These are phyloP conservation scores for Draba incana DNA, from an alignment of 345 rosid genomes.

Conservation along the genomic window DNA sequence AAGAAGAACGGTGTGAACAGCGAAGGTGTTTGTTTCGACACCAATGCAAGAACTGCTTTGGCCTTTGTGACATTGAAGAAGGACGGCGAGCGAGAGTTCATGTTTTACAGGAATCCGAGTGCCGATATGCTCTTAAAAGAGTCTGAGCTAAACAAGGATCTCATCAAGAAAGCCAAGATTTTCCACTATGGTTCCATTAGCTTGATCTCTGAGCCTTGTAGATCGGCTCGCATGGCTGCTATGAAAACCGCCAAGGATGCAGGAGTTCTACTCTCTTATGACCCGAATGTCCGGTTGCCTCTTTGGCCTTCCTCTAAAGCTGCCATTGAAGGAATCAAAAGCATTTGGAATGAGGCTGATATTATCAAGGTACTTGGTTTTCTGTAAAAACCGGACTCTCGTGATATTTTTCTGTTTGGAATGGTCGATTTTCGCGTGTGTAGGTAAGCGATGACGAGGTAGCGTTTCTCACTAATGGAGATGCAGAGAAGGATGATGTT, in stretches of 20 bases:
- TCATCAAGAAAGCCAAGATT: constrained; percentile 64
- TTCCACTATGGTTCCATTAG: constrained; percentile 82
- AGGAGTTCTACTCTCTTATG: constrained; percentile 60
- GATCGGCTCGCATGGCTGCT: constrained; percentile 71
- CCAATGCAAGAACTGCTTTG: constrained; percentile 63
- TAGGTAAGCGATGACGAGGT: constrained; percentile 67
- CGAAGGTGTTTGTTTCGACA: constrained; percentile 61
- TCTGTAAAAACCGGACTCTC: not conserved
- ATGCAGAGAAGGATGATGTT: constrained; percentile 59
- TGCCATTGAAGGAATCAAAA: constrained; percentile 63
- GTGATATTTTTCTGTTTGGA: not conserved
- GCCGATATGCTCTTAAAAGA: constrained; percentile 75
- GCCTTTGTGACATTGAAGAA: constrained; percentile 68
- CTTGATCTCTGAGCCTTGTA: constrained; percentile 68
- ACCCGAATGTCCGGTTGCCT: constrained; percentile 70
- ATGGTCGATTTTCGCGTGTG: not conserved
- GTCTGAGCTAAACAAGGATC: constrained; percentile 55
- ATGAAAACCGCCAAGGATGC: constrained; percentile 70
- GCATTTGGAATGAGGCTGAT: constrained; percentile 70
- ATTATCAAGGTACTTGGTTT: constrained; percentile 56
- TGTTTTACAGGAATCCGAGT: constrained; percentile 79
- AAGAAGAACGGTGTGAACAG: constrained; percentile 59
- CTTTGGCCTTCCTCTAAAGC: constrained; percentile 66
- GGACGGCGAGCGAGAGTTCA: constrained; percentile 71
- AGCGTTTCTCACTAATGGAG: constrained; percentile 52